phyloP scores from a whole-genome alignment of 495 filamentous ascomycete species.

The Tuber indicum region DNA sequence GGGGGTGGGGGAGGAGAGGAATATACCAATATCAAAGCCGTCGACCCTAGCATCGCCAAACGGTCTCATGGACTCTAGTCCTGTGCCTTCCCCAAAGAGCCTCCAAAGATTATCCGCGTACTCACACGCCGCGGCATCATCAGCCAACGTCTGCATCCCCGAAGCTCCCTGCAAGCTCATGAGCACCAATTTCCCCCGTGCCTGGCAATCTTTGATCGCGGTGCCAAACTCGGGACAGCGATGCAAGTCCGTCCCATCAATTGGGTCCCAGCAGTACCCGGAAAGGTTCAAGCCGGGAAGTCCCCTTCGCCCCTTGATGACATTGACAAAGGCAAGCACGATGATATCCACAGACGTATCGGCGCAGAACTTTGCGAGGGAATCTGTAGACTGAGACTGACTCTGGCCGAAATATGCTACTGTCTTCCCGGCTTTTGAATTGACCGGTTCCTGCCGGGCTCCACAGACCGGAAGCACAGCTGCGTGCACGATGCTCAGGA shows the following conservation, averaged over 20 bases:
- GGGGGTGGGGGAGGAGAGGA: not conserved
- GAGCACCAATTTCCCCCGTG: slow-evolving; percentile 46
- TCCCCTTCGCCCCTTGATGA: not conserved
- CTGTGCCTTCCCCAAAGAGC: slow-evolving; percentile 46
- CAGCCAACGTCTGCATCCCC: slow-evolving; percentile 42
- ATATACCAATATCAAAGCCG: slow-evolving; percentile 49
- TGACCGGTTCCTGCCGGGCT: not conserved
- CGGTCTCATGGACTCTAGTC: slow-evolving; percentile 41
- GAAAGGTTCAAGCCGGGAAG: slow-evolving; percentile 8
- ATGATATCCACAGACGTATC: slow-evolving; percentile 5
- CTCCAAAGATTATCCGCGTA: slow-evolving; percentile 49
- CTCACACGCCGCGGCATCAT: slow-evolving; percentile 42
- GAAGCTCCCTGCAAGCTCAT: slow-evolving; percentile 46
- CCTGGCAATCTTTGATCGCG: slow-evolving; percentile 47
- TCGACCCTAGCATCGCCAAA: slow-evolving; percentile 48
- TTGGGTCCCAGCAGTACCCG: not conserved
- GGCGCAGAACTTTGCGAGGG: slow-evolving; percentile 6
- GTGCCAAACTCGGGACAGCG: slow-evolving; percentile 44
- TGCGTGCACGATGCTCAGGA: not conserved
- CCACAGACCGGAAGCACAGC: not conserved
- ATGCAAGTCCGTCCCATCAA: slow-evolving; percentile 28
- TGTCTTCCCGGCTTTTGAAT: not conserved
- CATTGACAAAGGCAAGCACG: slow-evolving; percentile 8
- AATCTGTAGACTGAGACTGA: not conserved
- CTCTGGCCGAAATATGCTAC: slow-evolving; percentile 10